Base-by-base conservation (phyloP, 2,329 filamentous ascomycete genomes). In the Pseudogymnoascus sp. region DNA sequence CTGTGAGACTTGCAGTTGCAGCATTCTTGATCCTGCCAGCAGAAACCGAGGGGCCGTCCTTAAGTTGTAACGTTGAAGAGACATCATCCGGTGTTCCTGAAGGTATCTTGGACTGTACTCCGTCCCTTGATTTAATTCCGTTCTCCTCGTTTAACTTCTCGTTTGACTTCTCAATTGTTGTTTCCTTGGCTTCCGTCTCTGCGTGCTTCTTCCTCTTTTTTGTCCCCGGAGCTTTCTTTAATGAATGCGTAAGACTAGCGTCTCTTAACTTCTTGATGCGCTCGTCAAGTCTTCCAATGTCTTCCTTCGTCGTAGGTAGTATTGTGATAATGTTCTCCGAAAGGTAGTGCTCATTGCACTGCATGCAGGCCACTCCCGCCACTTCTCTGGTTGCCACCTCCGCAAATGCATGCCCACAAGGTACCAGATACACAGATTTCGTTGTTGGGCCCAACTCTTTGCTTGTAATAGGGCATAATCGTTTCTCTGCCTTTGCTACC, bases 341-440 rank as follows among this genome's bases (percentile, higher is more conserved):
- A 20, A 83, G 82, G 69, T 94, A 97, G 0, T 80, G 69, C 61
- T 86, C 84, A 66, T 88, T 90, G 74, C 94, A 99, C 75, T 93
- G 82, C 0, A 84, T 82, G 62, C 85, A 88, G 0, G 72, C 70
- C 28, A 79, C 77, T 65, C 89, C 87, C 22, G 80, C 79, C n/a
- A 95, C 84, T 74, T 94, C 89, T 66, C 87, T 89, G 66, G 97
- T 86, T 6, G 91, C 91, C 60, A 86, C 85, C 64, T 95, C 91
- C 0, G 90, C 87, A 74, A 97, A 97, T 0, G 90, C 92, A 77
- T 99, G 95, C 0, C 94, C 95, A 69, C 94, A 99, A 0, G 94
- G 94, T 4, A 97, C 90, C 2, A 99, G 70, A 69, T 97, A 99
- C 1, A 96, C 90, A 0, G 91, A 82, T 73, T 88, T 93, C 14